Evolutionary conservation across 179 eudicot species (phyloP), one percentile per base, ranked within the genome.

Genomic region (Beta corolliflora): DNA sequence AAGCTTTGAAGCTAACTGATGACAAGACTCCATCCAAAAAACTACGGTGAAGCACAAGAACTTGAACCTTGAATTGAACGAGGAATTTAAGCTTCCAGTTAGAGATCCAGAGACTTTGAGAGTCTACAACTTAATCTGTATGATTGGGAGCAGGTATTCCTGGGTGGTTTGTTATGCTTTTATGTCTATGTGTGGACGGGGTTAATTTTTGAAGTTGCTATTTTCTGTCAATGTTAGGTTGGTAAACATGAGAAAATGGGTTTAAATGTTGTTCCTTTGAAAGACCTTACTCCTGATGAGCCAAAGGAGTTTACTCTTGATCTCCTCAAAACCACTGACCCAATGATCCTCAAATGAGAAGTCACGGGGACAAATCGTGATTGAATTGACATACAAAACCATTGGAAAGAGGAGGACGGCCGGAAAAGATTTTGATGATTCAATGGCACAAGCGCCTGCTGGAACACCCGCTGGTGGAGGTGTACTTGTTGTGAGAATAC

Each of bases 21-120:
- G 98, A 92, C 71, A 92, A 91, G 77, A 89, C 90, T 66, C 90
- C 97, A 14, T 92, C 96, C 5, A 94, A 90, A 95, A 94, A 84
- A 95, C 97, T 25, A 82, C 92, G 9, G 94, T 95, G 78, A 95
- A 91, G 80, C 91, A 88, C 79, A 94, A 92, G 82, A 94, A 90
- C 84, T 83, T 95, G 83, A 94, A 95, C 82, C 99, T 98, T 77
- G 97, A 91, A 82, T 95, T 98, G 99, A 95, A 94, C 67, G 97
- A 94, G 80, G 99, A 95, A 15, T 94, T 92, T 77, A 89, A 83
- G 59, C n/a, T 95, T 44, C 86, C 86, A 31, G 92, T 95, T 11
- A 90, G 88, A 84, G 98, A 95, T 81, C 99, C 97, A 25, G 81
- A 91, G 84, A 79, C 94, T n/a, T n/a, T n/a, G 54, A 95, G 79